Conservation (phyloP, 768 basidiomycete genomes). For the Mycena galericulata region DNA sequence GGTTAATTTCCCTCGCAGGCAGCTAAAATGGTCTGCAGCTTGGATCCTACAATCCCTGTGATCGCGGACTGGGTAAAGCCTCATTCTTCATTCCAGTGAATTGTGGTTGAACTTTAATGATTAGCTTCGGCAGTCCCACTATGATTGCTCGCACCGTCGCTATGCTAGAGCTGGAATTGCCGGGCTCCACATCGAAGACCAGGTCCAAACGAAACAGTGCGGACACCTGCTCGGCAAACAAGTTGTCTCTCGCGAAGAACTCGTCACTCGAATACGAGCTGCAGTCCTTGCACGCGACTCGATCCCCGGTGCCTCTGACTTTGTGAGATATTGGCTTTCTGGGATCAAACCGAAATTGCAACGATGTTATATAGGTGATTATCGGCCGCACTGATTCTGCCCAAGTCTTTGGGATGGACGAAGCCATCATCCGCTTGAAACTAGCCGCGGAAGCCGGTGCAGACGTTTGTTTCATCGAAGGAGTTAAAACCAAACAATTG, state of each 20-base stretch:
- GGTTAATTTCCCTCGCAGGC: slow-evolving; percentile 43
- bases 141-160: slow-evolving; percentile 67
- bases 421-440: slow-evolving; percentile 73
- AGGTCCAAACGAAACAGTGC: slow-evolving; percentile 65
- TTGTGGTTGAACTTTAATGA: background rate
- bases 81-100: background rate
- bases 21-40: slow-evolving; percentile 61
- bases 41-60: slow-evolving; percentile 59
- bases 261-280: slow-evolving; percentile 78
- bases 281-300: slow-evolving; percentile 82
- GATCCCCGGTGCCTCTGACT: slow-evolving; percentile 80
- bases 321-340: slow-evolving; percentile 54
- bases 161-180: slow-evolving; percentile 65
- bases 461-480: slow-evolving; percentile 87
- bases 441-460: slow-evolving; percentile 81
- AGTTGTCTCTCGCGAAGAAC: slow-evolving; percentile 83
- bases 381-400: slow-evolving; percentile 84
- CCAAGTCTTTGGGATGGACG: slow-evolving; percentile 84
- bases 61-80: slow-evolving; percentile 64
- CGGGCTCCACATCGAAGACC: slow-evolving; percentile 68
- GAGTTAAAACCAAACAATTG: slow-evolving; percentile 76
- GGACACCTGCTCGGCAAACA: slow-evolving; percentile 86
- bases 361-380: slow-evolving; percentile 62
- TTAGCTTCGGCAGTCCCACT: slow-evolving; percentile 64
- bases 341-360: background rate